Percentiles rank a stretch among this genome's conserved stretches.
These are phyloP conservation scores for Ustilago shanxiensis DNA, from an alignment of 1,284 basidiomycete species.

Conservation along the genomic window DNA sequence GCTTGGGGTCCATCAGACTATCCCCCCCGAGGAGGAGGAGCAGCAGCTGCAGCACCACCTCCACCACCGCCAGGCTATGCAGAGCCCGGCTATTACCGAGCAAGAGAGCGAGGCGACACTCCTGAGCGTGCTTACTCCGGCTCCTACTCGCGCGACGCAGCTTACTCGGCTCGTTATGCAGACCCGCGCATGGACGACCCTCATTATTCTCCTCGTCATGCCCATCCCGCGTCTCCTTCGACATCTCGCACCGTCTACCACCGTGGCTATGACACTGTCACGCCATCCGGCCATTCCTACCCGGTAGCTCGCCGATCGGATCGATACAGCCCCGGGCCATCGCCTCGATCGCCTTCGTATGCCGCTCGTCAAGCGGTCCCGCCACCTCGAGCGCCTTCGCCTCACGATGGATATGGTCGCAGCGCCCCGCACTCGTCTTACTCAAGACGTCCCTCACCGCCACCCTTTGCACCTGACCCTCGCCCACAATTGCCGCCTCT, in stretches of 20 bases:
- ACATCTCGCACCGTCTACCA: constrained; percentile 27
- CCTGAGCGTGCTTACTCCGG: constrained; percentile 35
- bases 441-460: constrained; percentile 29
- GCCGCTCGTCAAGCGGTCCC: constrained; percentile 24
- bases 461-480: constrained; percentile 29
- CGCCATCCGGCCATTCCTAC: constrained; percentile 21
- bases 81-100: constrained; percentile 33
- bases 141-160: constrained; percentile 36
- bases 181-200: constrained; percentile 35
- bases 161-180: constrained; percentile 34
- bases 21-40: constrained; percentile 8
- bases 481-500: constrained; percentile 49
- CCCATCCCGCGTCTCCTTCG: constrained; percentile 33
- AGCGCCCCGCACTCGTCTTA: constrained; percentile 35
- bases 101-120: constrained; percentile 30
- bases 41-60: neutral
- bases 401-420: constrained; percentile 34
- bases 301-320: constrained; percentile 22
- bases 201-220: constrained; percentile 48
- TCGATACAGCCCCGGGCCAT: constrained; percentile 46
- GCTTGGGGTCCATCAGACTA: constrained; percentile 30
- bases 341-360: constrained; percentile 41
- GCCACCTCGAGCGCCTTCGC: constrained; percentile 16
- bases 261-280: constrained; percentile 26
- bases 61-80: too few relatives aligned